These are phyloP conservation scores for Chytriomyces confervae DNA, from an alignment of 192 early-diverging fungal species.

Conservation along the genomic window DNA sequence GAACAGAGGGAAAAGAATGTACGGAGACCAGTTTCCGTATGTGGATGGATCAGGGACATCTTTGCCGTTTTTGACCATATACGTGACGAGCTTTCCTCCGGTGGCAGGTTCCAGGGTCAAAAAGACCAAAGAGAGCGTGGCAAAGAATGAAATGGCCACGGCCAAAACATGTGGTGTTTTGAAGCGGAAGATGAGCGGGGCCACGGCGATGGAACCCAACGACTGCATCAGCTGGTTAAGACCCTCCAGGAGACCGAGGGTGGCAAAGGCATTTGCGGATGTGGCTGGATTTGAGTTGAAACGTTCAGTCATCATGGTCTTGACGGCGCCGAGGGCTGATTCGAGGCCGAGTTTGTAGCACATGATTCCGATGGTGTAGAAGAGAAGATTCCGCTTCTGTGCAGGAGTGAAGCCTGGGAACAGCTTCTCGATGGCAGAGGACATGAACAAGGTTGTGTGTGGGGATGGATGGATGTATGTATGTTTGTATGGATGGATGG, in stretches of 20 bases:
- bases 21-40: constrained; percentile 13
- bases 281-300: background rate
- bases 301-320: too few species aligned
- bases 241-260: background rate
- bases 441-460: too few species aligned
- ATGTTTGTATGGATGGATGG: too few species aligned
- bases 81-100: constrained; percentile 2
- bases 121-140: background rate
- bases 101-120: background rate
- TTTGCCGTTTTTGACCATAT: background rate
- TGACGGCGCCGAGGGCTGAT: too few species aligned
- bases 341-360: constrained; percentile 38
- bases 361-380: constrained; percentile 58
- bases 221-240: background rate
- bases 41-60: constrained; percentile 31
- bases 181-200: too few species aligned
- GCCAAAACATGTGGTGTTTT: background rate
- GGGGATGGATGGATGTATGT: too few species aligned
- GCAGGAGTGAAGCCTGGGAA: constrained; percentile 7
- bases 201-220: background rate
- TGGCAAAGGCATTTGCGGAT: background rate
- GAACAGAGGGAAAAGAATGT: constrained; percentile 44
- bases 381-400: constrained; percentile 46
- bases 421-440: too few species aligned
- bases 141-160: background rate